Percentiles rank a stretch among this genome's conserved stretches.
Conservation (phyloP, 2,329 filamentous ascomycete genomes). For the Colletotrichum salicis region DNA sequence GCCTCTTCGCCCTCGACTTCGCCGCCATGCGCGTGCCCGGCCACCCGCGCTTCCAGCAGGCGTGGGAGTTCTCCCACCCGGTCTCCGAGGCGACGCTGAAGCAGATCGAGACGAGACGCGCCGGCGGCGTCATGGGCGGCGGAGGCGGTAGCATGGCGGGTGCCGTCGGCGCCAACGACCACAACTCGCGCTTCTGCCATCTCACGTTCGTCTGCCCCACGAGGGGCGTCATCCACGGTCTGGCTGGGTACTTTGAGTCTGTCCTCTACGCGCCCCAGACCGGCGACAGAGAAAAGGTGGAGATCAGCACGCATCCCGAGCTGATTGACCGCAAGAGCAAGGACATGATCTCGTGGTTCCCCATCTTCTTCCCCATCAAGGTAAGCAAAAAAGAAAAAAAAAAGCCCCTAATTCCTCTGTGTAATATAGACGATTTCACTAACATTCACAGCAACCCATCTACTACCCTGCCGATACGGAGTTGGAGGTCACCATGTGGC, state of each 20-base stretch:
- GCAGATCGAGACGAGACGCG: conserved; percentile 65
- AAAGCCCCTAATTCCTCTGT: background rate
- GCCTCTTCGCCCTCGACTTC: conserved; percentile 89
- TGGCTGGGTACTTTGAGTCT: conserved; percentile 96
- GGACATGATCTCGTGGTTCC: conserved; percentile 99
- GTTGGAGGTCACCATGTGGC: conserved; percentile 92
- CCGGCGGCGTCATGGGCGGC: conserved; percentile 72
- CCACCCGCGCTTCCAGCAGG: conserved; percentile 74
- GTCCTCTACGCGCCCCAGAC: conserved; percentile 79
- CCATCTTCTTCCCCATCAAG: conserved; percentile 97
- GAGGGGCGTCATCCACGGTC: conserved; percentile 86
- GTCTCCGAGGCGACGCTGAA: conserved; percentile 69
- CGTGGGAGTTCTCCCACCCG: conserved; percentile 85
- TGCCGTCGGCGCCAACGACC: conserved; percentile 85
- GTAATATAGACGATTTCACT: background rate
- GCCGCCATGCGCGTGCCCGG: conserved; percentile 69
- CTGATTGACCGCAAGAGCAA: conserved; percentile 92
- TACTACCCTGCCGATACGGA: conserved; percentile 87
- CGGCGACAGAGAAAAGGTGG: conserved; percentile 67
- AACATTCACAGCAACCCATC: conserved; percentile 75
- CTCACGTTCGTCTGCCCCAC: conserved; percentile 81
- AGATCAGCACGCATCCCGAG: conserved; percentile 92
- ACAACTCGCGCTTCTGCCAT: conserved; percentile 85
- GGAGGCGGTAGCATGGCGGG: conserved; percentile 79
- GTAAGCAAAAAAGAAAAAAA: conserved; percentile 57